Evolutionary conservation across 345 rosid genomes (phyloP), one percentile per base, ranked within the genome.

Genomic region (Ricinus communis): DNA sequence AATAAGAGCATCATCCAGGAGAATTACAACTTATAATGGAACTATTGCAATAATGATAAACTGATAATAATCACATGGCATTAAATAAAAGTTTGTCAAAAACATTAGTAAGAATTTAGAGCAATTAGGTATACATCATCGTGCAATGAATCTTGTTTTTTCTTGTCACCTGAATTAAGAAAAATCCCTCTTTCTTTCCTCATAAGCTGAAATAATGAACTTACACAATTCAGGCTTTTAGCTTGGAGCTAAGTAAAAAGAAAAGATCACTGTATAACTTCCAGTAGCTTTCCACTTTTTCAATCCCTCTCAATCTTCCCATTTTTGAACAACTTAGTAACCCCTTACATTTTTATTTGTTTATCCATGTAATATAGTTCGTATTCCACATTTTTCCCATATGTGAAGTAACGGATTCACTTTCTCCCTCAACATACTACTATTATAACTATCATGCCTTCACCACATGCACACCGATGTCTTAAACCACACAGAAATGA

Each of bases 321-420:
- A 58, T 3, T 54, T 41, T 40, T 46, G 24, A 18, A 22, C 38
- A 53, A 40, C 11, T 31, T 5, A 21, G 31, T 9, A 40, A 10
- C 61, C 40, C 33, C 60, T 33, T 31, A 38, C 71, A 53, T 49
- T 65, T 65, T 65, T 49, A 12, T 45, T 43, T 45, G 36, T 36
- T 65, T 47, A 28, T 28, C 12, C 4, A 68, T 31, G 40, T 19
- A 30, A 51, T 5, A 12, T 6, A 54, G 33, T 41, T 27, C 40
- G 54, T 18, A 15, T 55, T n/a, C 65, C 16, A 27, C 59, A 54
- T 41, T 43, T 9, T 21, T 3, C 14, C 1, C 36, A 70, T 22
- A 67, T 50, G 30, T 43, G 1, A 51, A 24, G 11, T 49, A 28
- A 73, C 47, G 41, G 47, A 19, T 57, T 22, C 8, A 69, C 38